A percentile compares a stretch with the other conserved stretches of the same genome.
Evolutionary conservation across 2,329 filamentous ascomycete genomes (phyloP).

Genomic region (Xylaria multiplex): DNA sequence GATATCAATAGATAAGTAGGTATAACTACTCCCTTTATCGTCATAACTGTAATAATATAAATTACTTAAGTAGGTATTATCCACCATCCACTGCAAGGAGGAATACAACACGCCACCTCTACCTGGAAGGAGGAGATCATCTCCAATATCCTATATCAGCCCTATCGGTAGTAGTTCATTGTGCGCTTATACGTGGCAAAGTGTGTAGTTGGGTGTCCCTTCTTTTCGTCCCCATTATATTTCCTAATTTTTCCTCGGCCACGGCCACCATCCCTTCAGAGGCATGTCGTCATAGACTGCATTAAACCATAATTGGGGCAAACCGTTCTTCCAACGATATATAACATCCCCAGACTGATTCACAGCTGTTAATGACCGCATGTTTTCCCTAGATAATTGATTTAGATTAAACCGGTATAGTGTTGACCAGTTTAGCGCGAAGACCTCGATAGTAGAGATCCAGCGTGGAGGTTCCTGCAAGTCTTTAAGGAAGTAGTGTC

Average conservation of each 20-base stretch:
- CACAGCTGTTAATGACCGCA: background rate
- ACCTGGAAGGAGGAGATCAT: too few species aligned
- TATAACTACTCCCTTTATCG: too few species aligned
- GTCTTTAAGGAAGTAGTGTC: constrained; percentile 14
- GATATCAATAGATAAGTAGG: too few species aligned
- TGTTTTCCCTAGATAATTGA: background rate
- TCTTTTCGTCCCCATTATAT: too few species aligned
- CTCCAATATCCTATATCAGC: too few species aligned
- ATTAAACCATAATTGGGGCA: background rate
- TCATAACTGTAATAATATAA: too few species aligned
- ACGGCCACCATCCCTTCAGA: constrained; percentile 21
- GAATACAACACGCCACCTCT: too few species aligned
- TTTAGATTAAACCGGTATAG: background rate
- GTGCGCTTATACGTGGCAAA: too few species aligned
- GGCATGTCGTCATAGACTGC: constrained; percentile 14
- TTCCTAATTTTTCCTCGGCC: constrained; percentile 7
- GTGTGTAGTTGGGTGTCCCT: too few species aligned
- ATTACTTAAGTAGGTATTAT: too few species aligned
- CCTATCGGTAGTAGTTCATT: too few species aligned
- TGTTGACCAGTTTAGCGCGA: background rate
- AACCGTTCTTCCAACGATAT: background rate
- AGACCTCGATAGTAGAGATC: background rate
- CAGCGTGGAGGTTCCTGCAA: constrained; percentile 3
- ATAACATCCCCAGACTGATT: background rate
- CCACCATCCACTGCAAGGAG: too few species aligned